Evolutionary conservation across 768 basidiomycete species (phyloP).

Genomic region (Tylopilus sp.): DNA sequence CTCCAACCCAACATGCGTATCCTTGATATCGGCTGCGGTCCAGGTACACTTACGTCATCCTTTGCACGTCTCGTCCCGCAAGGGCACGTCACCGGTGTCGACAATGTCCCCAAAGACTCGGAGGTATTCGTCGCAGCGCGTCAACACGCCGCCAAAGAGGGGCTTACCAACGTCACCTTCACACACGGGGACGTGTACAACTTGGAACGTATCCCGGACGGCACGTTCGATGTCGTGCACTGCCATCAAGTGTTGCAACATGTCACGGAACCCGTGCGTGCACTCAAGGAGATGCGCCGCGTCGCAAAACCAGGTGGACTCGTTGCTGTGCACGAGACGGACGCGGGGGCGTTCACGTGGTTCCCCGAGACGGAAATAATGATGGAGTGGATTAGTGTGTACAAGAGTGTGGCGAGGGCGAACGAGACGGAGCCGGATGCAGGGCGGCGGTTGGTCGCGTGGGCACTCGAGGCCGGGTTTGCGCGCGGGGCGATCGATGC

Average conservation of each 20-base stretch:
- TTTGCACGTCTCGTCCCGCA: conserved; percentile 39
- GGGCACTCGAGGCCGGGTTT: conserved; percentile 39
- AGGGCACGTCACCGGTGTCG: conserved; percentile 44
- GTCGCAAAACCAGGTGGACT: conserved; percentile 46
- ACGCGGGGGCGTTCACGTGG: conserved; percentile 34
- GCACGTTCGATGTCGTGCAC: conserved; percentile 46
- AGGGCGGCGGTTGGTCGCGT: conserved; percentile 36
- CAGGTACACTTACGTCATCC: conserved; percentile 47
- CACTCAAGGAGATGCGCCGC: conserved; percentile 45
- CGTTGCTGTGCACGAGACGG: conserved; percentile 43
- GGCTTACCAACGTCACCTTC: conserved; percentile 39
- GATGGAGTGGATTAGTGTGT: conserved; percentile 22
- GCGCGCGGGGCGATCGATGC: conserved; percentile 23
- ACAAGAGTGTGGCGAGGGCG: conserved; percentile 20
- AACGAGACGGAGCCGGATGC: conserved; percentile 39
- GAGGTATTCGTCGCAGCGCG: conserved; percentile 36
- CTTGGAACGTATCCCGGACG: conserved; percentile 36
- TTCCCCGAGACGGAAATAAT: conserved; percentile 35
- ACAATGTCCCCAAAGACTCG: conserved; percentile 24
- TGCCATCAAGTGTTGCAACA: conserved; percentile 51
- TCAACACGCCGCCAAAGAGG: conserved; percentile 23
- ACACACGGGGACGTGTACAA: conserved; percentile 35
- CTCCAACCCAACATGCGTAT: conserved; percentile 38
- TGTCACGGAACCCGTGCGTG: conserved; percentile 37
- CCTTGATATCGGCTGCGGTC: conserved; percentile 52